Percentiles rank a stretch among this genome's conserved stretches.
phyloP scores from a whole-genome alignment of 2,329 filamentous ascomycete genomes.

The Gaeumannomyces tritici region DNA sequence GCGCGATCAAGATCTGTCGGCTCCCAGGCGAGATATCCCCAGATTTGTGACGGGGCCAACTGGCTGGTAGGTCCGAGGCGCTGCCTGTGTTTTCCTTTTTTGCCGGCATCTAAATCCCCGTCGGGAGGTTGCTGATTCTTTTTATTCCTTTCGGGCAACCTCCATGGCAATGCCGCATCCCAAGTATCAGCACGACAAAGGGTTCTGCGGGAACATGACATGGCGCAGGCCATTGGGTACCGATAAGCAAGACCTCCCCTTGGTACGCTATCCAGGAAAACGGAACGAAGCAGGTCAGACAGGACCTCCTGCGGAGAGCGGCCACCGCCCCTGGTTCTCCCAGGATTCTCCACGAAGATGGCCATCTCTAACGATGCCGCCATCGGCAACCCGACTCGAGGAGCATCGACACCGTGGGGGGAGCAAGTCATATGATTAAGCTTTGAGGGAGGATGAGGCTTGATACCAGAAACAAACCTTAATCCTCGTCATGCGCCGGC shows the following conservation, averaged over 20 bases:
- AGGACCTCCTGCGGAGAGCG: too few species aligned
- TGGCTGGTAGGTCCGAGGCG: background rate
- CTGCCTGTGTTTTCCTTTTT: too few species aligned
- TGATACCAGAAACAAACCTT: background rate
- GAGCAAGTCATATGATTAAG: background rate
- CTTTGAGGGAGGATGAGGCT: background rate
- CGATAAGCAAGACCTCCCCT: background rate
- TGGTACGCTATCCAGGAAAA: too few species aligned
- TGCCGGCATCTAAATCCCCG: too few species aligned
- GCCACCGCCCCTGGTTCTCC: too few species aligned
- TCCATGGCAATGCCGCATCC: background rate
- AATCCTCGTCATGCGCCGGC: background rate
- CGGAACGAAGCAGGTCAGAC: background rate
- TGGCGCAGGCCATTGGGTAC: background rate
- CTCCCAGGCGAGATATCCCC: too few species aligned
- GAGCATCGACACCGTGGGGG: too few species aligned
- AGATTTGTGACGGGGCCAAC: background rate
- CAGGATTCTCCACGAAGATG: too few species aligned
- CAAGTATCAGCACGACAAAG: background rate
- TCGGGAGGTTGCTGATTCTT: background rate
- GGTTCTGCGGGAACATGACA: background rate
- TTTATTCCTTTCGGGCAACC: background rate
- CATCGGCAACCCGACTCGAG: too few species aligned
- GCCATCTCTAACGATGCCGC: too few species aligned
- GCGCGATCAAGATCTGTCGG: too few species aligned